Conservation (phyloP, 352 stramenopile genomes). For the Aphanomyces cochlioides region DNA sequence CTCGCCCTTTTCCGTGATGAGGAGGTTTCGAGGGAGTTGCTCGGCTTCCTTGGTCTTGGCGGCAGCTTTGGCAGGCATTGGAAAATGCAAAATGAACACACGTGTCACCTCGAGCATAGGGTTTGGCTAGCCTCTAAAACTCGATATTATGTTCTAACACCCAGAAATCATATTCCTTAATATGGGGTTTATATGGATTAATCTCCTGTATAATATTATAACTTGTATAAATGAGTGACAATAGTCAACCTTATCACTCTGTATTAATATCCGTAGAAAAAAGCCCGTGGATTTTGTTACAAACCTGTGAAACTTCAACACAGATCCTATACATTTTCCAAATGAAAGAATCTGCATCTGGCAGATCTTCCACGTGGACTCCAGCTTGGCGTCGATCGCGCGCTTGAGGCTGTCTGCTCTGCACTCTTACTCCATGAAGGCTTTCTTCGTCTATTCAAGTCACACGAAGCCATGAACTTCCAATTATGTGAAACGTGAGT, state of each 20-base stretch:
- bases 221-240: background rate
- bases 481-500: too few relatives aligned
- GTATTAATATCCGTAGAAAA: background rate
- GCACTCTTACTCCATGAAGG: too few relatives aligned
- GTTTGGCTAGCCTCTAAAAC: background rate
- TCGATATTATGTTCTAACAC: background rate
- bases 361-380: too few relatives aligned
- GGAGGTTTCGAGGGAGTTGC: constrained; percentile 16
- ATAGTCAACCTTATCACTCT: too few relatives aligned
- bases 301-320: background rate
- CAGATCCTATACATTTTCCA: too few relatives aligned
- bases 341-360: too few relatives aligned
- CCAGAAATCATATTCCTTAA: background rate
- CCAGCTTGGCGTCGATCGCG: too few relatives aligned
- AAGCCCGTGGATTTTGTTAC: constrained; percentile 6
- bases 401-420: too few relatives aligned
- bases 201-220: background rate
- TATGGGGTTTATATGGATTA: background rate
- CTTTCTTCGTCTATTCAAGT: too few relatives aligned
- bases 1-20: constrained; percentile 29
- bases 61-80: constrained; percentile 20
- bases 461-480: too few relatives aligned
- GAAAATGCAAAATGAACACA: constrained; percentile 25
- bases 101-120: background rate
- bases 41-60: constrained; percentile 8